Conservation (phyloP, 2,329 filamentous ascomycete genomes). For the Aspergillus fumigatus region DNA sequence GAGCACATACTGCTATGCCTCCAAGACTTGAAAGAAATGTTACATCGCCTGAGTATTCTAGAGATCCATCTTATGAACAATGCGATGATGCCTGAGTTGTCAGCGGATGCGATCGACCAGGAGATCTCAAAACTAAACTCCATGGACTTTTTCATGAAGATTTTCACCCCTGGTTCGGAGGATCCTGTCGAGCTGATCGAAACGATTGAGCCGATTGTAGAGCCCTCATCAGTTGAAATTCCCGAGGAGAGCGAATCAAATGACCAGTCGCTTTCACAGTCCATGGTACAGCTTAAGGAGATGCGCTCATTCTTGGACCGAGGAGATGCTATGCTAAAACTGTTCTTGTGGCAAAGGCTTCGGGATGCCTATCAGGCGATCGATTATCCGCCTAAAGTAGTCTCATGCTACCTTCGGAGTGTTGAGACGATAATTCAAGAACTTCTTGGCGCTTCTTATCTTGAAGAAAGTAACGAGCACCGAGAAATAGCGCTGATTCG, state of each 20-base stretch:
- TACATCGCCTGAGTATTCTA: slow-evolving; percentile 46
- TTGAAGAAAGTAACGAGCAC: slow-evolving; percentile 54
- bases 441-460: slow-evolving; percentile 56
- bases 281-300: slow-evolving; percentile 58
- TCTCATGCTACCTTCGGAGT: slow-evolving; percentile 80
- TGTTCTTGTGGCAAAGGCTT: slow-evolving; percentile 89
- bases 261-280: slow-evolving; percentile 37
- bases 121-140: slow-evolving; percentile 91
- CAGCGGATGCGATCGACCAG: slow-evolving; percentile 74
- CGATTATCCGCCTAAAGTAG: slow-evolving; percentile 77
- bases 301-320: slow-evolving; percentile 80
- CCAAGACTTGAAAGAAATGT: slow-evolving; percentile 55
- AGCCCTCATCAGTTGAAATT: slow-evolving; percentile 49
- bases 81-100: slow-evolving; percentile 80
- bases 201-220: slow-evolving; percentile 84
- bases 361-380: slow-evolving; percentile 84
- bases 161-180: slow-evolving; percentile 78
- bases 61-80: slow-evolving; percentile 72
- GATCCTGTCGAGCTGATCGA: slow-evolving; percentile 85
- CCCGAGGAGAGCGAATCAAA: slow-evolving; percentile 12
- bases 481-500: slow-evolving; percentile 69
- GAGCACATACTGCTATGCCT: slow-evolving; percentile 60
- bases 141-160: slow-evolving; percentile 89
- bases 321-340: slow-evolving; percentile 74
- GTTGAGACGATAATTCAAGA: slow-evolving; percentile 78